A percentile compares a stretch with the other conserved stretches of the same genome.
Evolutionary conservation across 768 basidiomycete genomes (phyloP).

Genomic region (Lentinus brumalis): DNA sequence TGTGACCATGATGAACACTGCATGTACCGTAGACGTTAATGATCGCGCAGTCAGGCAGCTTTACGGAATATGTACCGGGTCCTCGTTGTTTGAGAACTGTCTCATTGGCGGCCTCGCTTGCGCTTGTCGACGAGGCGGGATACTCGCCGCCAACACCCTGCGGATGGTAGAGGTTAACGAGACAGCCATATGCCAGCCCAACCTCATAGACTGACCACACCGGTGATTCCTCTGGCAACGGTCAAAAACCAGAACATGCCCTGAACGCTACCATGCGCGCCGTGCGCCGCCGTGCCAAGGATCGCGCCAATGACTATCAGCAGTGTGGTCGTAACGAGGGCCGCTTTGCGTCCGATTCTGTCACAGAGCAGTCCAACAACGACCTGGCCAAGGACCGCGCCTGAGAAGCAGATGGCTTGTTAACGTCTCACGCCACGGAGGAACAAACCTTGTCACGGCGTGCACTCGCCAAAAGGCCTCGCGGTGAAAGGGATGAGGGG

Average conservation of each 20-base stretch:
- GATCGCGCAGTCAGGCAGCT: not conserved
- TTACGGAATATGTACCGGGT: constrained; percentile 43
- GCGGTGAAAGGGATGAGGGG: too few species aligned
- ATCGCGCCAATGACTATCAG: constrained; percentile 72
- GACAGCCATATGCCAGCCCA: not conserved
- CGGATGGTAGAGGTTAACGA: not conserved
- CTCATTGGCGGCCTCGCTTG: constrained; percentile 76
- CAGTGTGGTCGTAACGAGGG: constrained; percentile 66
- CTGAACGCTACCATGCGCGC: constrained; percentile 50
- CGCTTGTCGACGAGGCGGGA: constrained; percentile 69
- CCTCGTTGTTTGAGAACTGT: constrained; percentile 60
- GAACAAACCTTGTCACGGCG: not conserved
- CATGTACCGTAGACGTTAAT: not conserved
- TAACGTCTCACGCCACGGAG: not conserved
- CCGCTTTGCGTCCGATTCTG: constrained; percentile 73
- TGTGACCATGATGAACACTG: constrained; percentile 76
- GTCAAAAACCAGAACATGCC: constrained; percentile 80
- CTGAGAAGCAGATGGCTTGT: constrained; percentile 33
- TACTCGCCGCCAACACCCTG: constrained; percentile 80
- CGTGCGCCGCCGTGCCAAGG: constrained; percentile 69
- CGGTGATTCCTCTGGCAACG: constrained; percentile 69
- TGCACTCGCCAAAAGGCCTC: too few species aligned
- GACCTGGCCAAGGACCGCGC: constrained; percentile 63
- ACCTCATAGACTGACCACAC: constrained; percentile 46
- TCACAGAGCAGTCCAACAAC: constrained; percentile 72